phyloP scores from a whole-genome alignment of 1,139 yeast species.

The Blastobotrys niveus region DNA sequence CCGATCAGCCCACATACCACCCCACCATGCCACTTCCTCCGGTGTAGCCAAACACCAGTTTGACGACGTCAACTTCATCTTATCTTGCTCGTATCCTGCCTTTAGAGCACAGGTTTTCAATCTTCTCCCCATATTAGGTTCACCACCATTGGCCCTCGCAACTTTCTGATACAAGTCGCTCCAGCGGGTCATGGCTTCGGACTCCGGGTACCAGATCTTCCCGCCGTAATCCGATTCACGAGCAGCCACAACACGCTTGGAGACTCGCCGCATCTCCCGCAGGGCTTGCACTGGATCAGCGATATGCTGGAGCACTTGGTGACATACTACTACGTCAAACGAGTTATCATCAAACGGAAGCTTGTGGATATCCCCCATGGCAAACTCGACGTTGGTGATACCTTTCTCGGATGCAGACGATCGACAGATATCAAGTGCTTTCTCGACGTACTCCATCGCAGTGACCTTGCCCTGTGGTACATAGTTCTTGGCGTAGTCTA shows the following conservation, averaged over 20 bases:
- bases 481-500: conserved; percentile 36
- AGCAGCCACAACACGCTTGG: conserved; percentile 30
- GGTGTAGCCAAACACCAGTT: conserved; percentile 25
- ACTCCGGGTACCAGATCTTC: conserved; percentile 24
- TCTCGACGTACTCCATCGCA: conserved; percentile 38
- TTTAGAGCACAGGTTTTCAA: conserved; percentile 19
- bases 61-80: conserved; percentile 17
- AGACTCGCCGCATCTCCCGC: conserved; percentile 27
- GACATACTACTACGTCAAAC: conserved; percentile 40
- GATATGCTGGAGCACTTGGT: conserved; percentile 40
- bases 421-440: conserved; percentile 33
- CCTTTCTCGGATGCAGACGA: conserved; percentile 18
- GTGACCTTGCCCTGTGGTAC: conserved; percentile 32
- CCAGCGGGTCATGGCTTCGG: conserved; percentile 20
- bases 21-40: conserved; percentile 25
- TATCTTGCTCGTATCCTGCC: conserved; percentile 21
- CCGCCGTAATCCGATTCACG: conserved; percentile 35
- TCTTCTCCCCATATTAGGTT: conserved; percentile 24
- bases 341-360: conserved; percentile 37
- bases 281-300: conserved; percentile 33
- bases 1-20: conserved; percentile 27
- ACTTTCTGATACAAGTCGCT: conserved; percentile 17
- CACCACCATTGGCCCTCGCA: conserved; percentile 25
- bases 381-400: conserved; percentile 31
- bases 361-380: conserved; percentile 33